These are phyloP conservation scores for Neurospora africana DNA, from an alignment of 495 filamentous ascomycete genomes.

Conservation along the genomic window DNA sequence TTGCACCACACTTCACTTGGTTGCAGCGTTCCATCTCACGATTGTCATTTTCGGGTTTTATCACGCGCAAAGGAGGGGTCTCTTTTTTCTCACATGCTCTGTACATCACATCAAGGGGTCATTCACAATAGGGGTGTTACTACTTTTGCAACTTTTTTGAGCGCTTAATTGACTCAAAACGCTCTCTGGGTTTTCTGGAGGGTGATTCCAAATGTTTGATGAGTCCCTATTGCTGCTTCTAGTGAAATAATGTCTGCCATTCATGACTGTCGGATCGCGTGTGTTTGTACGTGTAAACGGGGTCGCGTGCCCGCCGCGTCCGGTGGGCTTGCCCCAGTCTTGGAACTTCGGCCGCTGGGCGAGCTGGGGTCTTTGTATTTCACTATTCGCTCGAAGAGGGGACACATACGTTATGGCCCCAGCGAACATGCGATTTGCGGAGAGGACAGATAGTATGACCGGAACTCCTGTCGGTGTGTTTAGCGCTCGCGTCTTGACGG, in stretches of 20 bases:
- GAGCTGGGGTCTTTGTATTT: not conserved
- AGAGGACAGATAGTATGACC: not conserved
- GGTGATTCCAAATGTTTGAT: not conserved
- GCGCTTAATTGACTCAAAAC: constrained; percentile 1
- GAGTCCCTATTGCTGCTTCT: not conserved
- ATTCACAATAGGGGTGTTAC: not conserved
- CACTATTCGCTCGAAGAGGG: not conserved
- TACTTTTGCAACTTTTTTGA: not conserved
- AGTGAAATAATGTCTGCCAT: not conserved
- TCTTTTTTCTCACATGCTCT: not conserved
- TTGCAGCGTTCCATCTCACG: not conserved
- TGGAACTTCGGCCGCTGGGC: not conserved
- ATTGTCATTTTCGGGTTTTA: not conserved
- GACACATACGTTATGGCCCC: not conserved
- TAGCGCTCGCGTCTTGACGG: not conserved
- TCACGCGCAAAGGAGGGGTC: not conserved
- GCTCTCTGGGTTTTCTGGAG: not conserved
- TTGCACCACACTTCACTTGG: not conserved
- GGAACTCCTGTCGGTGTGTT: not conserved
- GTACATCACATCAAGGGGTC: not conserved
- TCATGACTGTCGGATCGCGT: not conserved
- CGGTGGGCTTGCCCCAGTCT: not conserved
- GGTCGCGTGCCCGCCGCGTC: not conserved
- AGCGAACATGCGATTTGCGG: not conserved
- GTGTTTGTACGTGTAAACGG: not conserved